phyloP scores from a whole-genome alignment of 2,329 filamentous ascomycete genomes.

The Colletotrichum sp. region DNA sequence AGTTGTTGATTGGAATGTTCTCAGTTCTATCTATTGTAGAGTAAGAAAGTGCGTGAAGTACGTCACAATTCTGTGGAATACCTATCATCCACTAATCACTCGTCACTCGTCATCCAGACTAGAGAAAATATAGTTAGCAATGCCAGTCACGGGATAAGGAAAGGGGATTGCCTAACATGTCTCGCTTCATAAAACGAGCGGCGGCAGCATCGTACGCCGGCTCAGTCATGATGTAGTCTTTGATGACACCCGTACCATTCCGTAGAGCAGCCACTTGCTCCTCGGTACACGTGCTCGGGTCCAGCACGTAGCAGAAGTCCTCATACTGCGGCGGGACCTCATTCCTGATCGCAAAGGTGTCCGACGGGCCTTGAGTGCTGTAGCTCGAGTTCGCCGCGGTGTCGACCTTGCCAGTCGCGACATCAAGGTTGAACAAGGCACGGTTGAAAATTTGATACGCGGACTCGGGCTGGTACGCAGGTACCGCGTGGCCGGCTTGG shows the following conservation, averaged over 20 bases:
- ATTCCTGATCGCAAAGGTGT: slow-evolving; percentile 22
- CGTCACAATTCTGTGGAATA: not conserved
- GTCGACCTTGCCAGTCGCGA: slow-evolving; percentile 25
- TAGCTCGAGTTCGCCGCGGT: slow-evolving; percentile 20
- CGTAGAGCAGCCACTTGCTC: slow-evolving; percentile 58
- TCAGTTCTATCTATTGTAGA: not conserved
- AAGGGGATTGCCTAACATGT: not conserved
- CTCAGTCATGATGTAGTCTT: slow-evolving; percentile 27
- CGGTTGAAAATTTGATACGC: slow-evolving; percentile 55
- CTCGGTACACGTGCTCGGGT: slow-evolving; percentile 35
- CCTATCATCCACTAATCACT: not conserved
- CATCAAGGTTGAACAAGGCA: slow-evolving; percentile 32
- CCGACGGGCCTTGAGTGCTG: slow-evolving; percentile 23
- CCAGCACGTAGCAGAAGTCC: slow-evolving; percentile 29
- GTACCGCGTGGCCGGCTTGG: slow-evolving; percentile 62
- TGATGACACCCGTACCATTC: slow-evolving; percentile 55
- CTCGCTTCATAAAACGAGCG: not conserved
- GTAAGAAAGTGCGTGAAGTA: not conserved
- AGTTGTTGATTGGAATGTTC: rapidly evolving
- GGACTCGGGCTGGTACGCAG: slow-evolving; percentile 53
- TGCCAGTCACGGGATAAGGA: not conserved
- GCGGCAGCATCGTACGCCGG: not conserved
- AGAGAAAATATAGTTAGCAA: not conserved
- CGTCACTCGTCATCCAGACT: not conserved
- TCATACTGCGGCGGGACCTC: slow-evolving; percentile 24